These are phyloP conservation scores for Ustilago shanxiensis DNA, from an alignment of 1,284 basidiomycete species.

Conservation along the genomic window DNA sequence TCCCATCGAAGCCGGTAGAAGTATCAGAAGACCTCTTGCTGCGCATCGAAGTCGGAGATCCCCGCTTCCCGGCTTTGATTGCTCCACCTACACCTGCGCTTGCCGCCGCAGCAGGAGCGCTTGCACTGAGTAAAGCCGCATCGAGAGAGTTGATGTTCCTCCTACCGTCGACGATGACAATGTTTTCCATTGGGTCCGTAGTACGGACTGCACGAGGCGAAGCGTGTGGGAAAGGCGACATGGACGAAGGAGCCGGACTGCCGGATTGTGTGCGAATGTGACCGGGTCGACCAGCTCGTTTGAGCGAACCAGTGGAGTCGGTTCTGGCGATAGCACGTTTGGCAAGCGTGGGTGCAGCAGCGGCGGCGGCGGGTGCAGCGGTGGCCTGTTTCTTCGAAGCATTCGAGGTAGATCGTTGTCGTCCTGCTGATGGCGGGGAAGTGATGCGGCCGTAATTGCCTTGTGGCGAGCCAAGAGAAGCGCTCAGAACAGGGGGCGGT, in stretches of 20 bases:
- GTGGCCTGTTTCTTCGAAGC: slow-evolving; percentile 30
- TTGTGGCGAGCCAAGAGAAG: slow-evolving; percentile 43
- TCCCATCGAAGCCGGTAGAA: slow-evolving; percentile 36
- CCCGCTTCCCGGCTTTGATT: background rate
- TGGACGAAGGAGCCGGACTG: slow-evolving; percentile 64
- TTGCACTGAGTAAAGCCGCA: slow-evolving; percentile 56
- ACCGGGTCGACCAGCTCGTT: slow-evolving; percentile 30
- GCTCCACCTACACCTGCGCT: background rate
- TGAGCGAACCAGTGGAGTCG: slow-evolving; percentile 48
- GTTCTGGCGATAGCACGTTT: slow-evolving; percentile 57
- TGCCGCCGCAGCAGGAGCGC: slow-evolving; percentile 50
- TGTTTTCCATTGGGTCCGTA: slow-evolving; percentile 39
- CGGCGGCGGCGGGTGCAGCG: slow-evolving; percentile 19
- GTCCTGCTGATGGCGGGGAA: slow-evolving; percentile 11
- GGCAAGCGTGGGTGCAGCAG: slow-evolving; percentile 50
- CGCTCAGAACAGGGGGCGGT: slow-evolving; percentile 44
- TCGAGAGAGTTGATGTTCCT: slow-evolving; percentile 52
- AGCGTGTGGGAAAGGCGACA: slow-evolving; percentile 68
- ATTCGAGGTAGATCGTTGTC: slow-evolving; percentile 24
- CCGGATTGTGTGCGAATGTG: slow-evolving; percentile 50
- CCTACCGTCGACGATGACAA: slow-evolving; percentile 40
- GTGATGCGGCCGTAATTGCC: slow-evolving; percentile 21
- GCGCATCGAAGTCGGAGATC: slow-evolving; percentile 21
- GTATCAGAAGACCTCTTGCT: slow-evolving; percentile 45
- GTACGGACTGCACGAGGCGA: slow-evolving; percentile 42